phyloP scores from a whole-genome alignment of 345 rosid genomes.

The Lepidium didymum region DNA sequence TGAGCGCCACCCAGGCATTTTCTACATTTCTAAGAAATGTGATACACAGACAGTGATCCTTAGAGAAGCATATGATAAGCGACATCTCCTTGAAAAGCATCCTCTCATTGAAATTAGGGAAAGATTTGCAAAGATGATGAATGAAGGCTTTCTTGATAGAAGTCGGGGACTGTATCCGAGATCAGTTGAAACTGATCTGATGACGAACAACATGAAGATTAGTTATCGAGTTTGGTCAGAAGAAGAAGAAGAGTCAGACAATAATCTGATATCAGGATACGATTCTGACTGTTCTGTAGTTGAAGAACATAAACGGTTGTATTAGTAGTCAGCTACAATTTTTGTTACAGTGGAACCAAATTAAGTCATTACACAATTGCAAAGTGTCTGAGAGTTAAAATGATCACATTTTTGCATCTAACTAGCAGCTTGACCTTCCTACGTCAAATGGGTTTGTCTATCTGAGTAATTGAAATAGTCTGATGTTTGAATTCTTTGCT shows the following conservation, averaged over 20 bases:
- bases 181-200: neutral
- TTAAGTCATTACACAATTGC: neutral
- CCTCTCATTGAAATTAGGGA: constrained; percentile 51
- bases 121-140: constrained; percentile 45
- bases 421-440: neutral
- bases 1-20: constrained; percentile 83
- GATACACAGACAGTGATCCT: constrained; percentile 74
- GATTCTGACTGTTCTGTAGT: constrained; percentile 24
- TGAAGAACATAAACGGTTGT: neutral
- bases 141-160: constrained; percentile 52
- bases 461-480: too few species aligned
- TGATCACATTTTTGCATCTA: neutral
- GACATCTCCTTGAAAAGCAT: constrained; percentile 42
- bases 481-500: too few species aligned
- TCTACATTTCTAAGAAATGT: constrained; percentile 58
- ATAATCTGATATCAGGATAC: constrained; percentile 27
- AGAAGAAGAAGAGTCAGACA: constrained; percentile 15
- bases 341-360: neutral
- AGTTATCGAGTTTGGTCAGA: constrained; percentile 23
- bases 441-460: neutral
- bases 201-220: neutral
- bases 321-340: neutral
- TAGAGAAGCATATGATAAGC: constrained; percentile 61
- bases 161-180: constrained; percentile 53
- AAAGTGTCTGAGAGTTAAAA: neutral